A percentile compares a stretch with the other conserved stretches of the same genome.
These are phyloP conservation scores for Pythium folliculosum DNA, from an alignment of 352 stramenopile species.

Conservation along the genomic window DNA sequence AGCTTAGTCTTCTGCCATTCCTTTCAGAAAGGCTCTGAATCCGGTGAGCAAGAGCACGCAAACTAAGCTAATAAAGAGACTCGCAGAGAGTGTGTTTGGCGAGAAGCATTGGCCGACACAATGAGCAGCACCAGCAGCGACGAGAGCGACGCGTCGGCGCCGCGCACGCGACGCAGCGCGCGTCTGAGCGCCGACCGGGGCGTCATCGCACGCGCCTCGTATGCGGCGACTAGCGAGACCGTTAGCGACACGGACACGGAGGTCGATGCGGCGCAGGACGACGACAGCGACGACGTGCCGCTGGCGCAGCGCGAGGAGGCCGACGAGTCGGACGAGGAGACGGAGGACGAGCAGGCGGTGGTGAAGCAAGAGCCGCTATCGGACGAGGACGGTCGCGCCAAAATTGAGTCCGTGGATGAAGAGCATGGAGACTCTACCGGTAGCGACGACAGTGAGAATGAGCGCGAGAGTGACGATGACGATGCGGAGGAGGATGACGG, in stretches of 20 bases:
- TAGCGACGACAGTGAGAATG: not conserved
- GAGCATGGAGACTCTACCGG: not conserved
- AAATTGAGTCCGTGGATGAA: not conserved
- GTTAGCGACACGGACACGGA: slow-evolving; percentile 20
- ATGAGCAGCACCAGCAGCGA: slow-evolving; percentile 20
- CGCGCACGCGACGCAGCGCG: not conserved
- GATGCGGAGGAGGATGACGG: slow-evolving; percentile 1
- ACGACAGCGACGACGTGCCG: slow-evolving; percentile 17
- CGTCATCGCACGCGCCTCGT: slow-evolving; percentile 20
- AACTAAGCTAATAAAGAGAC: slow-evolving; percentile 14
- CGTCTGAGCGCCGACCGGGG: slow-evolving; percentile 16
- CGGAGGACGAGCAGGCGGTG: not conserved
- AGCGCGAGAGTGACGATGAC: slow-evolving; percentile 2
- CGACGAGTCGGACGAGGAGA: slow-evolving; percentile 16
- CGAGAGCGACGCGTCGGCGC: slow-evolving; percentile 7
- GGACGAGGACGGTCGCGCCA: slow-evolving; percentile 1
- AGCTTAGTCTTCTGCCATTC: too few species aligned
- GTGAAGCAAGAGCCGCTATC: slow-evolving; percentile 6
- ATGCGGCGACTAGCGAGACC: slow-evolving; percentile 7
- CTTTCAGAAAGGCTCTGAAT: too few species aligned
- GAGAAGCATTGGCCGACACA: slow-evolving; percentile 13
- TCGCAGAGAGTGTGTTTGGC: not conserved
- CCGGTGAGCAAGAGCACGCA: too few species aligned
- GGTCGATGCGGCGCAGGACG: slow-evolving; percentile 2
- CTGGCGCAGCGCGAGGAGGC: slow-evolving; percentile 17